These are phyloP conservation scores for Magnusiomyces sp. DNA, from an alignment of 1,139 yeast genomes.

Conservation along the genomic window DNA sequence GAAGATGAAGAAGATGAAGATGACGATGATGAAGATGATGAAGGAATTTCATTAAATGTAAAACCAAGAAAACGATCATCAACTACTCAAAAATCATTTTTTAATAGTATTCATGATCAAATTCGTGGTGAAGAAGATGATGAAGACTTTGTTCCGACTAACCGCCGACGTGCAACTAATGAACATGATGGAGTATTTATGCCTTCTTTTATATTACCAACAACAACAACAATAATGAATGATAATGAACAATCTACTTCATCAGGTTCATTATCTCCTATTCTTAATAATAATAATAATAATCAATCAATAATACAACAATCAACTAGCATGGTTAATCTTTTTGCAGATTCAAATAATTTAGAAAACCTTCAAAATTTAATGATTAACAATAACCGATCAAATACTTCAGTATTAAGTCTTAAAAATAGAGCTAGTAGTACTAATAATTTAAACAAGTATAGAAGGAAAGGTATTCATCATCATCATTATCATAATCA, in stretches of 20 bases:
- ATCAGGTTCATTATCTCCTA: background rate
- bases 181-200: background rate
- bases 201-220: background rate
- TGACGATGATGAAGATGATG: background rate
- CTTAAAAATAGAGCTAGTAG: no score
- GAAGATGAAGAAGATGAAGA: background rate
- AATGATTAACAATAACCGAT: no score
- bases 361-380: no score
- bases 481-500: no score
- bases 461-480: no score
- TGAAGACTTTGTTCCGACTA: background rate
- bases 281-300: no score
- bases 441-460: no score
- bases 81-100: background rate
- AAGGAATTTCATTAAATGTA: background rate
- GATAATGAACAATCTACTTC: background rate
- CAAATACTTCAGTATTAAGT: no score
- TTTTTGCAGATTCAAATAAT: no score
- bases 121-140: constrained; percentile 2
- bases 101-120: background rate
- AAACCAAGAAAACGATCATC: background rate
- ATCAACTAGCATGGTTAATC: no score
- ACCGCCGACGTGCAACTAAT: background rate
- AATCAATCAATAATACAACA: no score
- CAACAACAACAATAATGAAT: background rate